Evolutionary conservation across 345 rosid genomes (phyloP).

Genomic region (Mallotus nudiflorus): DNA sequence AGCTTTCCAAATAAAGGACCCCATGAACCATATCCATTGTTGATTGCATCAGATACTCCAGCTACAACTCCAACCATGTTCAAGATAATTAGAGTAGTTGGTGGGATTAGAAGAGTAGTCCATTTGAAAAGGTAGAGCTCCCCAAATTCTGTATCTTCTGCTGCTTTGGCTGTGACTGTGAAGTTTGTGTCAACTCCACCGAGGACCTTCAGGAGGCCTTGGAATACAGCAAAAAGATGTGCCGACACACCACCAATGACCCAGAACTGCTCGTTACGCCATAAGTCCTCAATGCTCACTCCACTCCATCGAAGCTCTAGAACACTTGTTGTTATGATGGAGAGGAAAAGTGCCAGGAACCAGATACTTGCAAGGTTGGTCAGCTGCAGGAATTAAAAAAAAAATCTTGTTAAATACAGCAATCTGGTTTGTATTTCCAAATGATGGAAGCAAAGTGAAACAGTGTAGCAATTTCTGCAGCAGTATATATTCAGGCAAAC

Average conservation of each 20-base stretch:
- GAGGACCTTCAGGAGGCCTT: conserved; percentile 96
- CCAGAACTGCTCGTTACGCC: conserved; percentile 99
- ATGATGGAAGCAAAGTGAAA: too few species aligned
- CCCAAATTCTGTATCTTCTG: conserved; percentile 73
- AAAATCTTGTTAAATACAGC: background rate
- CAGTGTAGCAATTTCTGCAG: background rate
- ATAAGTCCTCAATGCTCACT: conserved; percentile 82
- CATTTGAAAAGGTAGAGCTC: conserved; percentile 96
- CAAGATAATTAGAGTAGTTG: conserved; percentile 84
- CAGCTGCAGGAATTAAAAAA: conserved; percentile 52
- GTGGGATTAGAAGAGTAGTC: conserved; percentile 96
- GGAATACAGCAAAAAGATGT: conserved; percentile 91
- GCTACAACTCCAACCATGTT: conserved; percentile 96
- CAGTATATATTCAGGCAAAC: background rate
- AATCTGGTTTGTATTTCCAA: too few species aligned
- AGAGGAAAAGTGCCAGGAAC: conserved; percentile 87
- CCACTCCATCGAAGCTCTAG: conserved; percentile 92
- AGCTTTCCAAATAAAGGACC: conserved; percentile 94
- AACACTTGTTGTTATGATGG: conserved; percentile 81
- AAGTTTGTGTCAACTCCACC: conserved; percentile 93
- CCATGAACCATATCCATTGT: conserved; percentile 88
- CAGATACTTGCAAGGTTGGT: conserved; percentile 79
- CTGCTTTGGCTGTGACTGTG: conserved; percentile 89
- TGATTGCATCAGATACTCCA: conserved; percentile 83
- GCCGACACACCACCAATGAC: conserved; percentile 97